Conservation (phyloP, 2,329 filamentous ascomycete species). For the Pestalotiopsis sp. region DNA sequence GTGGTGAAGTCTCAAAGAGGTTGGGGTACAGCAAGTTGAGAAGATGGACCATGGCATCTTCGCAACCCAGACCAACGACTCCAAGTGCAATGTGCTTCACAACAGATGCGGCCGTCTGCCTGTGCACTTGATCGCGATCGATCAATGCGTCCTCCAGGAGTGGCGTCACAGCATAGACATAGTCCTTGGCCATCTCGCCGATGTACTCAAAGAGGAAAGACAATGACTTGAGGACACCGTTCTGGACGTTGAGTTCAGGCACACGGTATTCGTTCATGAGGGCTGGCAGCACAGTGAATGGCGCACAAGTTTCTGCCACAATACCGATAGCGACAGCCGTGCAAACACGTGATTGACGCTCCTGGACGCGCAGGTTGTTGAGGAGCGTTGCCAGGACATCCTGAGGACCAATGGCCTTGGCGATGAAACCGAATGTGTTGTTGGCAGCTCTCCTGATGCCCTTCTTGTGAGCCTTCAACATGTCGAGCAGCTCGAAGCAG, state of each 20-base stretch:
- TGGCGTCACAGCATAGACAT: constrained; percentile 96
- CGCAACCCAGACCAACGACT: constrained; percentile 95
- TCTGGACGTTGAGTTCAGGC: constrained; percentile 97
- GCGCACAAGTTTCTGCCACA: constrained; percentile 96
- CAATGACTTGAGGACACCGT: constrained; percentile 94
- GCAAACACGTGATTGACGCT: constrained; percentile 97
- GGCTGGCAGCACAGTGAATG: constrained; percentile 97
- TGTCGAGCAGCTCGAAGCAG: constrained; percentile 97
- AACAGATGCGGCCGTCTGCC: constrained; percentile 93
- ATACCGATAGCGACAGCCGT: constrained; percentile 98
- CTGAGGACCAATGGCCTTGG: constrained; percentile 97
- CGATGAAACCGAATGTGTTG: constrained; percentile 99
- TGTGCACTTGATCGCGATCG: constrained; percentile 96
- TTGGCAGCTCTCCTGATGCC: constrained; percentile 97
- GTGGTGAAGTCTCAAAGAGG: constrained; percentile 94
- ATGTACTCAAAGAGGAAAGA: constrained; percentile 99
- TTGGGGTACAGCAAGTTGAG: constrained; percentile 97
- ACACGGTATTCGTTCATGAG: constrained; percentile 99
- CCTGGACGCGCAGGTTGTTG: constrained; percentile 95
- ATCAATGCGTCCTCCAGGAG: constrained; percentile 96
- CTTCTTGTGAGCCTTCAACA: constrained; percentile 99
- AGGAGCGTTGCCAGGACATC: constrained; percentile 94
- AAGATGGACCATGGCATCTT: constrained; percentile 97
- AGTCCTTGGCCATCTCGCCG: constrained; percentile 99
- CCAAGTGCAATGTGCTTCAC: constrained; percentile 98